Evolutionary conservation across 805 yeast species (phyloP).

Genomic region (Helenozyma baotianmanensis): DNA sequence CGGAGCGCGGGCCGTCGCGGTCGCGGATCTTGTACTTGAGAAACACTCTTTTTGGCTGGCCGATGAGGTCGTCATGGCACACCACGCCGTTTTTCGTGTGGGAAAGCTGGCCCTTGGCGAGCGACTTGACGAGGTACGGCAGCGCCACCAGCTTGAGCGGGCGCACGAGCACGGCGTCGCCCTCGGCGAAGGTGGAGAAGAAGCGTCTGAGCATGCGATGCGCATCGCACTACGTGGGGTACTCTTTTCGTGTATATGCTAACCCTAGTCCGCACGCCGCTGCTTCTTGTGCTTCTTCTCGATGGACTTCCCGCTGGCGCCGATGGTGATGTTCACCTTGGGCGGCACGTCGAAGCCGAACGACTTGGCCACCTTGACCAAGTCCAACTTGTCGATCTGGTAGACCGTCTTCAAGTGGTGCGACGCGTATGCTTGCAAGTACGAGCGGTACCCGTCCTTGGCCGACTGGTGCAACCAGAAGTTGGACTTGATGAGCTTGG

Average conservation of each 20-base stretch:
- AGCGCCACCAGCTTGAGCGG: conserved; percentile 1
- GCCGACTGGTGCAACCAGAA: conserved; percentile 95
- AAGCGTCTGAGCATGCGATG: neutral
- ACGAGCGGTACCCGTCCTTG: conserved; percentile 94
- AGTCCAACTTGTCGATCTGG: conserved; percentile 90
- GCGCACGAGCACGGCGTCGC: conserved; percentile 2
- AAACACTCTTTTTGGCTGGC: conserved; percentile 2
- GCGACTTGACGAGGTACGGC: conserved; percentile 1
- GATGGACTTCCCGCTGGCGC: conserved; percentile 76
- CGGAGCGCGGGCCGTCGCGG: no score
- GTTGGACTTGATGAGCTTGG: conserved; percentile 84
- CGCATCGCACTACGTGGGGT: conserved; percentile 1
- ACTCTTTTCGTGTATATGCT: no score
- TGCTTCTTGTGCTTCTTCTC: conserved; percentile 46
- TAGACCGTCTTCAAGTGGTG: conserved; percentile 95
- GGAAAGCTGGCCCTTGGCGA: neutral
- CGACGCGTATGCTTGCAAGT: conserved; percentile 94
- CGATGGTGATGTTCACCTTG: conserved; percentile 92
- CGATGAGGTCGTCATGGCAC: conserved; percentile 4
- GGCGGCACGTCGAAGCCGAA: conserved; percentile 96
- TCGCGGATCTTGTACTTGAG: no score
- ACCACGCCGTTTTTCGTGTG: conserved; percentile 1
- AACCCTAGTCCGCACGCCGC: conserved; percentile 19
- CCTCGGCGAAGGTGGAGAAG: neutral
- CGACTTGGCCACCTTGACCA: conserved; percentile 90